phyloP scores from a whole-genome alignment of 495 filamentous ascomycete genomes.

The Staphylotrichum tortipilum region DNA sequence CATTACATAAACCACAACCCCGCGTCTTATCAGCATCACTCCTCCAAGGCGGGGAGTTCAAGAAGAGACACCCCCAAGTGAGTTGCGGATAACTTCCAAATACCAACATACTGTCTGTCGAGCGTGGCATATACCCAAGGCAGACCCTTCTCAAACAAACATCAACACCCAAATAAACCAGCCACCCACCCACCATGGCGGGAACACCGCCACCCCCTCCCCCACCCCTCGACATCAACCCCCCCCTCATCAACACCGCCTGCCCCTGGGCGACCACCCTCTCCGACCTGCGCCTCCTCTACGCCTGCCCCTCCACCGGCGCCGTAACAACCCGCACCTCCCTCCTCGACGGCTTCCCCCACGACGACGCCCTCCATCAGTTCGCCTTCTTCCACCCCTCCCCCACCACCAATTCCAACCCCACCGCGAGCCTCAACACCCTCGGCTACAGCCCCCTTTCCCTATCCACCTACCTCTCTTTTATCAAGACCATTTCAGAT shows the following conservation, averaged over 20 bases:
- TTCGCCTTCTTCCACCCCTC: conserved; percentile 55
- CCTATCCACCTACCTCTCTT: conserved; percentile 57
- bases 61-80: no score
- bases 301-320: conserved; percentile 50
- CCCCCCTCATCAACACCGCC: conserved; percentile 62
- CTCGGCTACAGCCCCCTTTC: conserved; percentile 62
- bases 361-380: conserved; percentile 53
- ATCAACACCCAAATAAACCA: neutral
- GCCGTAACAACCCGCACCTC: conserved; percentile 63
- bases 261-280: conserved; percentile 59
- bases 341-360: conserved; percentile 48
- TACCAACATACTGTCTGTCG: no score
- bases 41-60: no score
- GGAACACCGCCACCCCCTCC: conserved; percentile 21
- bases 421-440: conserved; percentile 56
- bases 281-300: conserved; percentile 48
- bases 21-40: no score
- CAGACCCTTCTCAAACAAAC: neutral
- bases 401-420: conserved; percentile 16
- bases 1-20: no score
- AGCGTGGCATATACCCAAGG: no score
- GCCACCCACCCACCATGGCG: neutral
- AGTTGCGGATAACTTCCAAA: no score
- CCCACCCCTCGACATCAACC: conserved; percentile 41
- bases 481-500: conserved; percentile 30